These are phyloP conservation scores for Saitozyma sp. DNA, from an alignment of 768 basidiomycete genomes.

Conservation along the genomic window DNA sequence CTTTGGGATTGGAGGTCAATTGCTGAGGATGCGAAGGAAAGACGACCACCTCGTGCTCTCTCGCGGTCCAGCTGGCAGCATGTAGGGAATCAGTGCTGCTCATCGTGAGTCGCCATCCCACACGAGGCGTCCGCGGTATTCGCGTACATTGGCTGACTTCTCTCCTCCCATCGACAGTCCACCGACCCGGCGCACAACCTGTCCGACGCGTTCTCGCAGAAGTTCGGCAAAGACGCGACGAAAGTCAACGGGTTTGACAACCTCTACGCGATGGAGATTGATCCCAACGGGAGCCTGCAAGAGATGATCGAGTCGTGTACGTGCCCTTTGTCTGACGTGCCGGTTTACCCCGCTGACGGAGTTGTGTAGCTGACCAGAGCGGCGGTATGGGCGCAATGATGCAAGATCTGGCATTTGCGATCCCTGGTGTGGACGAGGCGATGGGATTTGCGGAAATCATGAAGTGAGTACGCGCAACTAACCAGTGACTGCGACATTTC, in stretches of 20 bases:
- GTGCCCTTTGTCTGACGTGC: slow-evolving; percentile 32
- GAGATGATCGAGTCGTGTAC: slow-evolving; percentile 98
- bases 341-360: not conserved
- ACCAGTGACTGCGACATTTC: not conserved
- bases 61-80: slow-evolving; percentile 92
- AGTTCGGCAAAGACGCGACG: slow-evolving; percentile 98
- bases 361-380: slow-evolving; percentile 44
- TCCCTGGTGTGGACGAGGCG: slow-evolving; percentile 98
- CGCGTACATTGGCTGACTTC: not conserved
- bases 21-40: slow-evolving; percentile 64
- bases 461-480: slow-evolving; percentile 66
- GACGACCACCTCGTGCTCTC: slow-evolving; percentile 95
- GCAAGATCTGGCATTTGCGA: slow-evolving; percentile 98
- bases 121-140: not conserved
- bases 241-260: slow-evolving; percentile 97
- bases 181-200: slow-evolving; percentile 99
- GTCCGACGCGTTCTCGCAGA: slow-evolving; percentile 95
- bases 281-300: slow-evolving; percentile 94
- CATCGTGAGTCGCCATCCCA: slow-evolving; percentile 65
- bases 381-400: slow-evolving; percentile 98
- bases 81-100: slow-evolving; percentile 92
- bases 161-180: slow-evolving; percentile 61
- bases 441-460: slow-evolving; percentile 99
- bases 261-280: slow-evolving; percentile 98
- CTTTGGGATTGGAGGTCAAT: not conserved